These are phyloP conservation scores for Pythium guiyangense DNA, from an alignment of 352 stramenopile species.

Conservation along the genomic window DNA sequence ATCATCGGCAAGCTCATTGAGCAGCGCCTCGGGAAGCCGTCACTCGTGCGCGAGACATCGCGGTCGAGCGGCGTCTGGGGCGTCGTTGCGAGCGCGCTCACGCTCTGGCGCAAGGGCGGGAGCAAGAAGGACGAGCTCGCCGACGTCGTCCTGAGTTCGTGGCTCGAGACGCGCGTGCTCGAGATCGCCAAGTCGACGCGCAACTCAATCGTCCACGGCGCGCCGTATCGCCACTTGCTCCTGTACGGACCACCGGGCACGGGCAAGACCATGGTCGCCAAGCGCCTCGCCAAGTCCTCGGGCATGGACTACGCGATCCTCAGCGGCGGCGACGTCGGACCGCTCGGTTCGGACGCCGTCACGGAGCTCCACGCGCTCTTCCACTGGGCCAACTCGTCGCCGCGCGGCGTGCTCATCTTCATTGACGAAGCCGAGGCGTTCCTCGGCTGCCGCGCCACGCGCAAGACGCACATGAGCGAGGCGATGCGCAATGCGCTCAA, in stretches of 20 bases:
- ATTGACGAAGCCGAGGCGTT: constrained; percentile 88
- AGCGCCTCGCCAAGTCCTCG: constrained; percentile 55
- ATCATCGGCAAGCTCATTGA: constrained; percentile 58
- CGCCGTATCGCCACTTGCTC: constrained; percentile 79
- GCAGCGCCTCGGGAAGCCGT: constrained; percentile 64
- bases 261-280: constrained; percentile 88
- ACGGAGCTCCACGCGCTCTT: constrained; percentile 83
- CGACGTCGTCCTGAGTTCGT: constrained; percentile 51
- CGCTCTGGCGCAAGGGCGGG: constrained; percentile 19
- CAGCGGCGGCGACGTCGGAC: constrained; percentile 80
- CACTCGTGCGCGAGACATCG: constrained; percentile 66
- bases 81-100: constrained; percentile 25
- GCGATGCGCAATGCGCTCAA: constrained; percentile 58
- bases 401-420: constrained; percentile 78
- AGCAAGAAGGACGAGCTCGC: constrained; percentile 35
- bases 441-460: constrained; percentile 60
- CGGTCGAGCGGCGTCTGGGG: constrained; percentile 40
- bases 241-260: constrained; percentile 82
- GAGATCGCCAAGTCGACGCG: constrained; percentile 58
- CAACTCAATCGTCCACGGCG: constrained; percentile 54
- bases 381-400: constrained; percentile 70
- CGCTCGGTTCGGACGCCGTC: constrained; percentile 66
- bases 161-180: constrained; percentile 55
- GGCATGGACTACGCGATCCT: constrained; percentile 84
- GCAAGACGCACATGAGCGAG: constrained; percentile 83